Evolutionary conservation across 257 asterid species (phyloP).

Genomic region (Primulina tabacum): DNA sequence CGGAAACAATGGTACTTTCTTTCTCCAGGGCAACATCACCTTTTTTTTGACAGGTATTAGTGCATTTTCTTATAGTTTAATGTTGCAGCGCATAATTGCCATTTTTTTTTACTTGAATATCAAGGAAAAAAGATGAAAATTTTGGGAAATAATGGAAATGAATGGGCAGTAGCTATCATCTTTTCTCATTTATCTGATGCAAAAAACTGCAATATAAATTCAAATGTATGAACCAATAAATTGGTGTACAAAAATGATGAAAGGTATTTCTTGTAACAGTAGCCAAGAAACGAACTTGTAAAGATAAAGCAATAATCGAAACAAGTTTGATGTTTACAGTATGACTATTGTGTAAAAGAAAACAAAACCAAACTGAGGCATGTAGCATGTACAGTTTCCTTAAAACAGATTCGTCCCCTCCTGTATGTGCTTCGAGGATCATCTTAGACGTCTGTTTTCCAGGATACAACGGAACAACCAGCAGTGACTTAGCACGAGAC

Average conservation of each 20-base stretch:
- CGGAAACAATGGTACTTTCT: slow-evolving; percentile 88
- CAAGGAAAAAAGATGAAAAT: slow-evolving; percentile 9
- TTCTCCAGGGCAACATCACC: slow-evolving; percentile 71
- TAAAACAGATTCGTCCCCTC: too few relatives aligned
- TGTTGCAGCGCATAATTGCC: not conserved
- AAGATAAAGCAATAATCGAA: too few relatives aligned
- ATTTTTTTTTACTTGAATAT: not conserved
- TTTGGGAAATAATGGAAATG: not conserved
- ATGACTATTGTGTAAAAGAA: too few relatives aligned
- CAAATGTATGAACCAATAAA: not conserved
- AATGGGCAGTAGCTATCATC: not conserved
- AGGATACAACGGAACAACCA: too few relatives aligned
- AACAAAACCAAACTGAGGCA: too few relatives aligned
- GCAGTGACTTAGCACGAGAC: too few relatives aligned
- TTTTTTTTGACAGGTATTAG: slow-evolving; percentile 70
- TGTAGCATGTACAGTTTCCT: too few relatives aligned
- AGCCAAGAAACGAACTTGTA: too few relatives aligned
- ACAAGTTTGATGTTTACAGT: too few relatives aligned
- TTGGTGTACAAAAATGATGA: not conserved
- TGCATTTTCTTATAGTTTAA: slow-evolving; percentile 9
- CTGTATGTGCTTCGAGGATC: too few relatives aligned
- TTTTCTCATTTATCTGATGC: not conserved
- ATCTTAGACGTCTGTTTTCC: too few relatives aligned
- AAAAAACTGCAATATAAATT: not conserved
- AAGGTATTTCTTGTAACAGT: not conserved